Evolutionary conservation across 2,329 filamentous ascomycete species (phyloP).

Genomic region (Sporothrix euskadiensis): DNA sequence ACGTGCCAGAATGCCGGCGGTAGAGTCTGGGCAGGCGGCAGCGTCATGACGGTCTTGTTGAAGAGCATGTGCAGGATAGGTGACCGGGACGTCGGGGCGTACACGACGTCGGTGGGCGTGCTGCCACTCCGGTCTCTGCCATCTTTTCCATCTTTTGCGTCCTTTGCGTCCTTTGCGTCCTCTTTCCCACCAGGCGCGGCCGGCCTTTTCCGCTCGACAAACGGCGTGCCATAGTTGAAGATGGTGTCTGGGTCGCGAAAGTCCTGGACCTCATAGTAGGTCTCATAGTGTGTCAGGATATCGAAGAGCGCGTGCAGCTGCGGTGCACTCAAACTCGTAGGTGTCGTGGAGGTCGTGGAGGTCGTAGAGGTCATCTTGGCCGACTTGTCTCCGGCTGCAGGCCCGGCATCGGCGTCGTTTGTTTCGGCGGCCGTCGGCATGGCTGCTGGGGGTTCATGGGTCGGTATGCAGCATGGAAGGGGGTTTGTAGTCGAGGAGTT

Average conservation of each 20-base stretch:
- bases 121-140: background rate
- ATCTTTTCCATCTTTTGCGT: background rate
- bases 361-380: background rate
- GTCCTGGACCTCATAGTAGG: constrained; percentile 67
- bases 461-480: background rate
- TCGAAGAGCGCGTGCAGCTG: constrained; percentile 59
- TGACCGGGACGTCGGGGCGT: constrained; percentile 48
- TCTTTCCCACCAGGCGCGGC: background rate
- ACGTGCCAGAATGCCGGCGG: constrained; percentile 64
- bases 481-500: no score
- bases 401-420: background rate
- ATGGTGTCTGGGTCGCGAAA: constrained; percentile 69
- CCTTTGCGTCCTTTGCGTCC: background rate
- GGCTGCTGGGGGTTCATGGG: background rate
- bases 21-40: constrained; percentile 67
- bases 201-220: constrained; percentile 42
- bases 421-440: background rate
- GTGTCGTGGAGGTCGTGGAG: background rate
- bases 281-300: constrained; percentile 60
- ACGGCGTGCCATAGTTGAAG: constrained; percentile 68
- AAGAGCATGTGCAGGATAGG: constrained; percentile 71
- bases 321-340: constrained; percentile 33
- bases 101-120: constrained; percentile 21
- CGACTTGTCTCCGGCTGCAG: background rate
- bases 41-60: constrained; percentile 61